phyloP scores from a whole-genome alignment of 148 eudicot genomes.

The Rhododendron kiyosumense region DNA sequence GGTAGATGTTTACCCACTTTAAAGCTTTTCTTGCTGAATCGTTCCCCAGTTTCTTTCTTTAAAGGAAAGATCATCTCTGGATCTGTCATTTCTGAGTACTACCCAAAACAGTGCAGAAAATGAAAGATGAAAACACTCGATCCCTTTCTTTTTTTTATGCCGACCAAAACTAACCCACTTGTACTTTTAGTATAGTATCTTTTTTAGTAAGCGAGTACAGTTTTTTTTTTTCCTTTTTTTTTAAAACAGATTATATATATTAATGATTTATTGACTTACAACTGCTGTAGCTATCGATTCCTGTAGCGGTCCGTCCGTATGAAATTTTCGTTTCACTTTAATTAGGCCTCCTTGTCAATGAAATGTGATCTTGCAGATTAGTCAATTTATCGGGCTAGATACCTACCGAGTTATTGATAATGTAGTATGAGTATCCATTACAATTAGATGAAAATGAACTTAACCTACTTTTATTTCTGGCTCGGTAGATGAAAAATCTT shows the following conservation, averaged over 20 bases:
- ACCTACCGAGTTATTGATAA: too few species aligned
- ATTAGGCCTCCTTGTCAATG: background rate
- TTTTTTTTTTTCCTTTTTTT: too few species aligned
- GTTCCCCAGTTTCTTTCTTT: background rate
- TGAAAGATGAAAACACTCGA: background rate
- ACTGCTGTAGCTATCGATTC: background rate
- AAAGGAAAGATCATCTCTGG: background rate
- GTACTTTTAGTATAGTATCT: background rate
- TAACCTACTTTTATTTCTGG: background rate
- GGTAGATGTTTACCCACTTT: slow-evolving; percentile 17
- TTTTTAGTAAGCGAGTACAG: too few species aligned
- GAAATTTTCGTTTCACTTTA: background rate
- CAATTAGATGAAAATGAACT: too few species aligned
- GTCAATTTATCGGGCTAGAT: too few species aligned
- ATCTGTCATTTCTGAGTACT: background rate
- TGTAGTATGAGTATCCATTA: too few species aligned
- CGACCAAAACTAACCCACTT: background rate
- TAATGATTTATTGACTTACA: background rate
- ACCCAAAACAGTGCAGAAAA: background rate
- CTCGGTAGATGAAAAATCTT: background rate
- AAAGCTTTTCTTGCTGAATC: background rate
- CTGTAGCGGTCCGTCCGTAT: background rate
- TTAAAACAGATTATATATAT: background rate
- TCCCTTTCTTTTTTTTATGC: background rate
- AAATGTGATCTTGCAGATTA: too few species aligned